These are phyloP conservation scores for Euclidium syriacum DNA, from an alignment of 345 rosid genomes.

Conservation along the genomic window DNA sequence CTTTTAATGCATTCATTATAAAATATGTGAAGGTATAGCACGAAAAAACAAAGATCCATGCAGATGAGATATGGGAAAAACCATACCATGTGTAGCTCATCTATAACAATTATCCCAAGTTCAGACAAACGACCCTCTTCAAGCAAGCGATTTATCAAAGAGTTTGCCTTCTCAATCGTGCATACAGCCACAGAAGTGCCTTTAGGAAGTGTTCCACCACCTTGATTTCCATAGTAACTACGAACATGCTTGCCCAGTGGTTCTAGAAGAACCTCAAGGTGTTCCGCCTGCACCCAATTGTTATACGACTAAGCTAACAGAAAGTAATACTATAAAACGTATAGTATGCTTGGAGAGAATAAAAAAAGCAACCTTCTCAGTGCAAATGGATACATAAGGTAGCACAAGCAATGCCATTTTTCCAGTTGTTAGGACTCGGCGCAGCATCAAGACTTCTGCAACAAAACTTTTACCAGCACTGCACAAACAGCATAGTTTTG, in stretches of 20 bases:
- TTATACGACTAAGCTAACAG: not conserved
- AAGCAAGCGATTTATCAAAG: constrained; percentile 73
- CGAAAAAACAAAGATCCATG: constrained; percentile 9
- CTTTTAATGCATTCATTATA: constrained; percentile 4
- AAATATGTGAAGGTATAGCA: constrained; percentile 5
- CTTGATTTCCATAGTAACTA: constrained; percentile 92
- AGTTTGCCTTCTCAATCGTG: constrained; percentile 98
- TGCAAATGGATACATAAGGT: constrained; percentile 95
- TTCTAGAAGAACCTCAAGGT: constrained; percentile 81
- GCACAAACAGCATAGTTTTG: constrained; percentile 13
- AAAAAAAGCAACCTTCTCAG: constrained; percentile 64
- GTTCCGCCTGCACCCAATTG: constrained; percentile 67
- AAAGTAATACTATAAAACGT: constrained; percentile 8
- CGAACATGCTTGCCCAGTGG: constrained; percentile 91
- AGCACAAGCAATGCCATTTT: constrained; percentile 90
- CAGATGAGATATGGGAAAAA: constrained; percentile 11
- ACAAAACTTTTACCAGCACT: constrained; percentile 99
- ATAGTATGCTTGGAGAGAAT: constrained; percentile 9
- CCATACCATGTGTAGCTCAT: constrained; percentile 94
- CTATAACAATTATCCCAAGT: constrained; percentile 93
- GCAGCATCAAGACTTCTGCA: constrained; percentile 95
- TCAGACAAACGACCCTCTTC: constrained; percentile 95
- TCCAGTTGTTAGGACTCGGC: constrained; percentile 71
- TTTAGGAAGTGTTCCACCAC: constrained; percentile 96
- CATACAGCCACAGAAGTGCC: constrained; percentile 97